Percentiles rank a stretch among this genome's conserved stretches.
These are phyloP conservation scores for Aphanomyces cochlioides DNA, from an alignment of 352 stramenopile genomes.

Conservation along the genomic window DNA sequence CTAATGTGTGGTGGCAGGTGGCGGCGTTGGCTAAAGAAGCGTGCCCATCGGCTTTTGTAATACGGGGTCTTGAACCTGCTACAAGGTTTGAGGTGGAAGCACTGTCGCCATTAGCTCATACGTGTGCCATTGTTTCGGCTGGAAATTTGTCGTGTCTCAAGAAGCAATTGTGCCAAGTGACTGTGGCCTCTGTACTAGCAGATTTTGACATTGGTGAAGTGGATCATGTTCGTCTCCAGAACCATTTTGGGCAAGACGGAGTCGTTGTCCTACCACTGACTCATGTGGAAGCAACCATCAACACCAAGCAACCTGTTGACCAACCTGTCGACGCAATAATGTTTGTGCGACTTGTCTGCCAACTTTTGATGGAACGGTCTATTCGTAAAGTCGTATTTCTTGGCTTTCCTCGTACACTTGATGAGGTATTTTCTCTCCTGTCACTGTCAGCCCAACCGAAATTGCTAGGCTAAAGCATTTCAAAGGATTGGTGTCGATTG, in stretches of 20 bases:
- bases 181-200: conserved; percentile 1
- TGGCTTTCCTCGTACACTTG: conserved; percentile 16
- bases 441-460: too few species aligned
- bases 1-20: background rate
- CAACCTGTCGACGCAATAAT: background rate
- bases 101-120: background rate
- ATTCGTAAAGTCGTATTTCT: conserved; percentile 5
- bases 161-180: background rate
- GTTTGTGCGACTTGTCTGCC: background rate
- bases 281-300: background rate
- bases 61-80: background rate
- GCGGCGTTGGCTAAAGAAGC: background rate
- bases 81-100: background rate
- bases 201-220: conserved; percentile 3
- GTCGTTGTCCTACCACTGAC: conserved; percentile 3
- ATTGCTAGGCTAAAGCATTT: conserved; percentile 10
- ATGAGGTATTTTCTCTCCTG: background rate
- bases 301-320: background rate
- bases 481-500: background rate
- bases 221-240: background rate
- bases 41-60: background rate
- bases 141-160: background rate
- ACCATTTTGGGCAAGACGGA: background rate
- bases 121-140: background rate
- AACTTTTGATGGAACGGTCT: background rate